phyloP scores from a whole-genome alignment of 805 yeast genomes.

The Tetrapisispora nanseiensis region DNA sequence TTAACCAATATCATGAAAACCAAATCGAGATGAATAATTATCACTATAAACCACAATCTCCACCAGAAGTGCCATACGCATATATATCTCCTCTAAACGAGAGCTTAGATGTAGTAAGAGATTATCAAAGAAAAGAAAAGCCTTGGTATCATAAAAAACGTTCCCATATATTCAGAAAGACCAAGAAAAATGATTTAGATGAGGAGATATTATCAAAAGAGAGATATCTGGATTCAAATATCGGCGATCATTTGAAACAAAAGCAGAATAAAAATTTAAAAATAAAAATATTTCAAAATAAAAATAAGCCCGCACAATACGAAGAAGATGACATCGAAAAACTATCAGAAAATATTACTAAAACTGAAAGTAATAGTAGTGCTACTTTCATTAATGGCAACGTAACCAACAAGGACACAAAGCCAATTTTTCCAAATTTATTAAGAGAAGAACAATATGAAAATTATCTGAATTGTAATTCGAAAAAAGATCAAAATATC shows the following conservation, averaged over 20 bases:
- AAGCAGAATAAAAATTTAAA: background rate
- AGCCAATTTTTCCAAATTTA: constrained; percentile 10
- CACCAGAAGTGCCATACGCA: background rate
- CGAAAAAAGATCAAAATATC: constrained; percentile 1
- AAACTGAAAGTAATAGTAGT: constrained; percentile 8
- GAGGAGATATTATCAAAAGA: background rate
- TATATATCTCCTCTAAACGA: background rate
- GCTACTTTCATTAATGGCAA: constrained; percentile 23
- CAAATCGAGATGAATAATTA: background rate
- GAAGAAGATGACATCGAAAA: background rate
- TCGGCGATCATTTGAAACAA: background rate
- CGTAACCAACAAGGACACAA: constrained; percentile 8
- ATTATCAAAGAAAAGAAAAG: background rate
- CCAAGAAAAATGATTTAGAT: background rate
- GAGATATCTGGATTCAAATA: background rate
- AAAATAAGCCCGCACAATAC: background rate
- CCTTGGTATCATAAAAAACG: constrained; percentile 1
- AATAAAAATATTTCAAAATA: background rate
- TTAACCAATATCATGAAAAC: background rate
- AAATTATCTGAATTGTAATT: background rate
- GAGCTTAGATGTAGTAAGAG: background rate
- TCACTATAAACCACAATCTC: constrained; percentile 1
- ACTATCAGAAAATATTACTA: background rate
- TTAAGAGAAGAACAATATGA: background rate
- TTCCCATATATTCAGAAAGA: background rate